Percentiles rank a stretch among this genome's conserved stretches.
phyloP scores from a whole-genome alignment of 768 basidiomycete genomes.

The Rossbeevera mucosa region DNA sequence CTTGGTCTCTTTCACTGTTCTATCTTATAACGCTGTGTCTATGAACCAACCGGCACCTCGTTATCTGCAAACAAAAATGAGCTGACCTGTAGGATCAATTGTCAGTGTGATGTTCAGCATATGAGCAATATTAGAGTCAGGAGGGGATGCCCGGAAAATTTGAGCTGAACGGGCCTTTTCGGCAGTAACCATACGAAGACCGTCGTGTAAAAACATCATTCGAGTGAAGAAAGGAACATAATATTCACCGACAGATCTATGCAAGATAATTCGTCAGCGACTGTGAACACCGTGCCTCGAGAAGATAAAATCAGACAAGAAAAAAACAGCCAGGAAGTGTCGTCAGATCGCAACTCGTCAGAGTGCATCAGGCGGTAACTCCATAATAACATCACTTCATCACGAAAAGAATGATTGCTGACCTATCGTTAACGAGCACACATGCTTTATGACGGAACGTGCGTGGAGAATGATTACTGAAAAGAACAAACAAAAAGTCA shows the following conservation, averaged over 20 bases:
- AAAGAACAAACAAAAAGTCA: not conserved
- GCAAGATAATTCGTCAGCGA: slow-evolving; percentile 1
- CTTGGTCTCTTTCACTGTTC: rapidly evolving
- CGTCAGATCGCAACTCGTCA: slow-evolving; percentile 6
- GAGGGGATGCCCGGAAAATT: slow-evolving; percentile 59
- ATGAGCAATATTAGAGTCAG: slow-evolving; percentile 41
- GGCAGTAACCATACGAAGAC: slow-evolving; percentile 77
- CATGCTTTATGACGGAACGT: not conserved
- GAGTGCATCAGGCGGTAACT: slow-evolving; percentile 14
- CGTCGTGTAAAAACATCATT: slow-evolving; percentile 24
- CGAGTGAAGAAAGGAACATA: too few relatives aligned
- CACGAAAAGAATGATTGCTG: not conserved
- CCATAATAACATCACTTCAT: slow-evolving; percentile 15
- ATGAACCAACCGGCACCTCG: not conserved
- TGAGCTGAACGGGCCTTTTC: slow-evolving; percentile 88
- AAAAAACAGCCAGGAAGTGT: slow-evolving; percentile 14
- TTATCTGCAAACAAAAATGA: not conserved
- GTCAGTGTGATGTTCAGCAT: not conserved
- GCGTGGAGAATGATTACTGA: not conserved
- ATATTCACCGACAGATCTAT: not conserved
- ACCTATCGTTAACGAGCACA: not conserved
- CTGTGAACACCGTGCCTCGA: not conserved
- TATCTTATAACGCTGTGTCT: not conserved
- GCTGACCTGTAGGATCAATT: not conserved
- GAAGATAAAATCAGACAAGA: slow-evolving; percentile 6